Conservation (phyloP, 768 basidiomycete species). For the Zangia roseola region DNA sequence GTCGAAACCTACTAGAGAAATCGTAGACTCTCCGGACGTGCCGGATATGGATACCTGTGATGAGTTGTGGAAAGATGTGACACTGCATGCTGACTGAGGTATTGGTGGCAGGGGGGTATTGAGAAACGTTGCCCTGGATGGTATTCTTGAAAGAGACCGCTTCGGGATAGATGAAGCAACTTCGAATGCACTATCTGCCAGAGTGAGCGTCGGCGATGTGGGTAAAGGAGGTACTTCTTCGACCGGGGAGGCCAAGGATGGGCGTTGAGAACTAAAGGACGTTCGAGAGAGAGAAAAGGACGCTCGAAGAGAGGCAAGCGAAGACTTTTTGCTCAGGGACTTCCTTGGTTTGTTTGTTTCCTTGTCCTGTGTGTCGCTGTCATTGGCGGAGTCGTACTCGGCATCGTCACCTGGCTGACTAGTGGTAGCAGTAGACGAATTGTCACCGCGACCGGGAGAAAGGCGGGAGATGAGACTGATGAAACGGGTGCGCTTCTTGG, state of each 20-base stretch:
- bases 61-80: conserved; percentile 22
- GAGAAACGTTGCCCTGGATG: conserved; percentile 18
- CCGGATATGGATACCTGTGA: conserved; percentile 25
- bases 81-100: conserved; percentile 29
- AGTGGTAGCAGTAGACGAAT: conserved; percentile 4
- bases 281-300: conserved; percentile 32
- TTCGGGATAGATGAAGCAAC: neutral
- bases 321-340: conserved; percentile 28
- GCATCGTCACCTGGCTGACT: conserved; percentile 1
- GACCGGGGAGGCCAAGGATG: conserved; percentile 12
- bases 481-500: conserved; percentile 32
- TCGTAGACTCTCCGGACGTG: conserved; percentile 10
- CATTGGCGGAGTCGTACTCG: conserved; percentile 23
- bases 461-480: conserved; percentile 32
- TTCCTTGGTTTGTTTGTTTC: conserved; percentile 16
- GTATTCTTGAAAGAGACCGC: conserved; percentile 18
- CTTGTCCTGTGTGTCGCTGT: conserved; percentile 22
- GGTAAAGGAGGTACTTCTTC: conserved; percentile 31
- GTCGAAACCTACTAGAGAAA: conserved; percentile 9
- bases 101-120: conserved; percentile 23
- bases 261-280: conserved; percentile 29
- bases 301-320: conserved; percentile 29
- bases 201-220: conserved; percentile 19
- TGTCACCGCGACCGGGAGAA: conserved; percentile 29
- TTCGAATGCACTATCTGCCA: conserved; percentile 6